These are phyloP conservation scores for Allomyces macrogynus DNA, from an alignment of 192 early-diverging fungal species.

Conservation along the genomic window DNA sequence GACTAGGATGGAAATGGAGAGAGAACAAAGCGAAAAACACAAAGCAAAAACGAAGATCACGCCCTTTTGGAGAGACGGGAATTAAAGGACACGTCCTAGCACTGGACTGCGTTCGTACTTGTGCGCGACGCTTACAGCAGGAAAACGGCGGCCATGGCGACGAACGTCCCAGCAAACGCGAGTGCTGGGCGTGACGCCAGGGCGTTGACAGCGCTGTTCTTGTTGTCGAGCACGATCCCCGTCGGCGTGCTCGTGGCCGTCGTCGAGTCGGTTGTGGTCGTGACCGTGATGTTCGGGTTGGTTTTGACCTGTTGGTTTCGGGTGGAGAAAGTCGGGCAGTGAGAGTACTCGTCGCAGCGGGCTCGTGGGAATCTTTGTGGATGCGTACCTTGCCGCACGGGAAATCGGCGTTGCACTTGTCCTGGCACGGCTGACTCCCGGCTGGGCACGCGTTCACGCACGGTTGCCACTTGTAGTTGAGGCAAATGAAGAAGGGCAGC, in stretches of 20 bases:
- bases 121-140: too few relatives aligned
- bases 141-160: neutral
- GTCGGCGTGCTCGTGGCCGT: neutral
- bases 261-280: neutral
- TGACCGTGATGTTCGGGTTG: neutral
- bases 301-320: neutral
- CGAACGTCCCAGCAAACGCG: neutral
- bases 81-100: too few relatives aligned
- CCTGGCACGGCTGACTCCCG: neutral
- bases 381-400: too few relatives aligned
- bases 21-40: too few relatives aligned
- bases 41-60: too few relatives aligned
- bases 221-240: neutral
- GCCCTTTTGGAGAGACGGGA: too few relatives aligned
- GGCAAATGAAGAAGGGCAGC: neutral
- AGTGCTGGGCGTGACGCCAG: neutral
- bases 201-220: neutral
- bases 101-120: too few relatives aligned
- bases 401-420: neutral
- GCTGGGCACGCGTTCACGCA: neutral
- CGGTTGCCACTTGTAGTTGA: slow-evolving; percentile 1
- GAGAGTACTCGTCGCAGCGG: too few relatives aligned
- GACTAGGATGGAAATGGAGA: too few relatives aligned
- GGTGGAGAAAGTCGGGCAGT: neutral
- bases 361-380: too few relatives aligned